Base-by-base conservation (phyloP, 2,329 filamentous ascomycete genomes). In the Curvularia sp. region DNA sequence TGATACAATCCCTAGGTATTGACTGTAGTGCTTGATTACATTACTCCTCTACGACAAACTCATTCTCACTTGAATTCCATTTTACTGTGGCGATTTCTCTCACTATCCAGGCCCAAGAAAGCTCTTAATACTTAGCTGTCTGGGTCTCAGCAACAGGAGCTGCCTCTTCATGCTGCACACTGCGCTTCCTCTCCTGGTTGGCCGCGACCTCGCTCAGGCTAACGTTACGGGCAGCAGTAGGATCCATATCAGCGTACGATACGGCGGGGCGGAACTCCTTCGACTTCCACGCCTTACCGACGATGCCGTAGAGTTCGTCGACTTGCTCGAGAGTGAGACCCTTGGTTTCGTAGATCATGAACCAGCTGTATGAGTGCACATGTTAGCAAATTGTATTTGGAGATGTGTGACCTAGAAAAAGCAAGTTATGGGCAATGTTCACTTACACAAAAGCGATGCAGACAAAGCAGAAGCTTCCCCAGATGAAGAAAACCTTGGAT, bases 301-400 rank as follows among this genome's bases (percentile, higher is more conserved):
- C 85, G 53, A 88, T 82, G 73, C 90, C 89, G 78, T 92, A 92
- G 80, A 92, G 87, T 74, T 92, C 89, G 74, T 92, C 89, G 67
- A 92, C 91, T 79, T 92, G 88, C 73, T 92, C 89, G 53, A 92
- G 81, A 67, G 86, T 88, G 72, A 92, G 88, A 73, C 89, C 90
- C 78, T 88, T 90, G 9, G 89, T 92, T 77, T 92, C 89, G 70
- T 88, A 92, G 47, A 92, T 87, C 83, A 91, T 87, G 72, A 83
- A 84, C 80, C 84, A 92, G 36, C 66, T 70, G 15, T 41, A 27
- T 15, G 21, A 7, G 19, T 25, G 15, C 25, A 19, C 15, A 25
- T 9, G 3, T 28, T 49, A 49, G 53, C 52, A 10, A 41, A 48
- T 21, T 10, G 21, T 21, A 15, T 23, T 23, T 15, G 27, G 27